Evolutionary conservation across 1,284 basidiomycete species (phyloP).

Genomic region (Athelia psychrophila): DNA sequence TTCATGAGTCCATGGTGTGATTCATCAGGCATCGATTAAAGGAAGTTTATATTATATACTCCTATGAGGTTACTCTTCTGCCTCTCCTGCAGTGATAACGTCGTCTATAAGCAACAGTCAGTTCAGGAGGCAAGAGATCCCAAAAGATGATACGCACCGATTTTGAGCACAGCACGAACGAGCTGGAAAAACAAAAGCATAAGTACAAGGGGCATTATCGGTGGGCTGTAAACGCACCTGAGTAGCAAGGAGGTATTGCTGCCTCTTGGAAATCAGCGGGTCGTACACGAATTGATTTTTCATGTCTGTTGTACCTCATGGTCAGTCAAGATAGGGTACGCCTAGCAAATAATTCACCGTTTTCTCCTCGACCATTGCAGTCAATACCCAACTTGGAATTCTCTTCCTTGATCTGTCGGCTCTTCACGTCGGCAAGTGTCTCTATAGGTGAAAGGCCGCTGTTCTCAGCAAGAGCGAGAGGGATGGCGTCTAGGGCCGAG

Average conservation of each 20-base stretch:
- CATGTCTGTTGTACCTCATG: slow-evolving; percentile 71
- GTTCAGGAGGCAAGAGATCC: no score
- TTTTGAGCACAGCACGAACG: slow-evolving; percentile 30
- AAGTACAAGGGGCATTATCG: background rate
- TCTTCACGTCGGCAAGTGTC: slow-evolving; percentile 93
- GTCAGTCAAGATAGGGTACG: background rate
- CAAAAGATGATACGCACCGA: slow-evolving; percentile 18
- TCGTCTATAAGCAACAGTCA: slow-evolving; percentile 17
- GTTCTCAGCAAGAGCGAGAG: slow-evolving; percentile 96
- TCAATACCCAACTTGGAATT: slow-evolving; percentile 91
- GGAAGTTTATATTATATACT: background rate
- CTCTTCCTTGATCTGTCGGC: slow-evolving; percentile 86
- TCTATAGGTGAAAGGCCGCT: slow-evolving; percentile 96
- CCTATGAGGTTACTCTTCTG: slow-evolving; percentile 19
- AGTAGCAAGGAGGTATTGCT: slow-evolving; percentile 96
- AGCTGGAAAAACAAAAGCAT: slow-evolving; percentile 14
- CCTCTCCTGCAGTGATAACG: slow-evolving; percentile 26
- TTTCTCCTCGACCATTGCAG: slow-evolving; percentile 83
- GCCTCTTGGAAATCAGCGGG: slow-evolving; percentile 95
- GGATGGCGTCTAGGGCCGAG: slow-evolving; percentile 89
- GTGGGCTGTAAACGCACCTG: slow-evolving; percentile 64
- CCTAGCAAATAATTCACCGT: slow-evolving; percentile 53
- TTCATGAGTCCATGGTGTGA: no score
- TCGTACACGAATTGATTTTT: slow-evolving; percentile 97
- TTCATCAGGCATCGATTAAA: background rate